Conservation (phyloP, 2,329 filamentous ascomycete species). For the Phyllosticta capitalensis region DNA sequence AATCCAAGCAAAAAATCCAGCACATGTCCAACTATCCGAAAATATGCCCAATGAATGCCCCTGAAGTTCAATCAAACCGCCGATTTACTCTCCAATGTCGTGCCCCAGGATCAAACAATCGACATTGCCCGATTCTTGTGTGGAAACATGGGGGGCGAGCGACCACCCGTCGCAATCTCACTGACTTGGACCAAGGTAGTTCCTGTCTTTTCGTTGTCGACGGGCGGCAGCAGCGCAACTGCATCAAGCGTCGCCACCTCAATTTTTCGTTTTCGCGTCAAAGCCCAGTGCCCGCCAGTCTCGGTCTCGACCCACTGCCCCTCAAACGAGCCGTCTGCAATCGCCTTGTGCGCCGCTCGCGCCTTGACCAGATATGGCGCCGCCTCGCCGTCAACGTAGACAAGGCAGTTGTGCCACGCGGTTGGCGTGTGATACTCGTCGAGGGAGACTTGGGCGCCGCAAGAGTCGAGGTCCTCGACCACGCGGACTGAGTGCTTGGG, state of each 20-base stretch:
- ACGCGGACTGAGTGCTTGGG: slow-evolving; percentile 12
- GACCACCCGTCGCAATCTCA: background rate
- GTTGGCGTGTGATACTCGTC: slow-evolving; percentile 31
- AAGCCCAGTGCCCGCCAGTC: slow-evolving; percentile 19
- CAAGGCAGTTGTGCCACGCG: slow-evolving; percentile 36
- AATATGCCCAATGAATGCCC: too few species aligned
- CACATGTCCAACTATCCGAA: background rate
- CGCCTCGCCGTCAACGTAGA: slow-evolving; percentile 22
- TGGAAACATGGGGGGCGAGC: background rate
- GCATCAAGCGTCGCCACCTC: background rate
- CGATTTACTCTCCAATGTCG: background rate
- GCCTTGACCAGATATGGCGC: slow-evolving; percentile 21
- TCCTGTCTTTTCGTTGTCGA: background rate
- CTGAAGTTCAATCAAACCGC: background rate
- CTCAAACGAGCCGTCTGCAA: slow-evolving; percentile 16
- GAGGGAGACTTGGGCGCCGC: slow-evolving; percentile 14
- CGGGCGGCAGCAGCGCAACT: background rate
- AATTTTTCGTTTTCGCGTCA: slow-evolving; percentile 14
- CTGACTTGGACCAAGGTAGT: background rate
- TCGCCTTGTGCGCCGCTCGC: slow-evolving; percentile 19
- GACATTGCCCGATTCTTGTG: background rate
- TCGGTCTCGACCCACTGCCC: slow-evolving; percentile 21
- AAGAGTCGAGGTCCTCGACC: slow-evolving; percentile 22
- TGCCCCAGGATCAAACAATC: background rate
- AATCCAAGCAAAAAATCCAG: background rate